Conservation (phyloP, 441 rosid genomes). For the Lepidium campestre region DNA sequence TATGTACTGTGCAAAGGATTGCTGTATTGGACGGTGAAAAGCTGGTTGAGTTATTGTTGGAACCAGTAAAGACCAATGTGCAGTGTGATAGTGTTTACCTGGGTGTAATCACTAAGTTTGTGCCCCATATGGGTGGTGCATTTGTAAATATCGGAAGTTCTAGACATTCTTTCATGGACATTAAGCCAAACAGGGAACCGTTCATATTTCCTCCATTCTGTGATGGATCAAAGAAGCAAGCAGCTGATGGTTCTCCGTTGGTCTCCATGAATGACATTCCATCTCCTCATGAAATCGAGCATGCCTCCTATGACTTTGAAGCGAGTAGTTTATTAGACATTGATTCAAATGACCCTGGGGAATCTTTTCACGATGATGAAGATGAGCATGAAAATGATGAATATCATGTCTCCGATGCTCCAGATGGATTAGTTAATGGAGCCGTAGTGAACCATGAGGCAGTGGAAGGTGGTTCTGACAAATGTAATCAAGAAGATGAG, state of each 20-base stretch:
- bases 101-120: slow-evolving; percentile 76
- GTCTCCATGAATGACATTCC: slow-evolving; percentile 35
- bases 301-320: slow-evolving; percentile 38
- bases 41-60: slow-evolving; percentile 83
- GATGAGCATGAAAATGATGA: slow-evolving; percentile 68
- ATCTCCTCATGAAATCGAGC: slow-evolving; percentile 32
- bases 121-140: slow-evolving; percentile 97
- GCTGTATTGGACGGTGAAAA: slow-evolving; percentile 87
- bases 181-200: slow-evolving; percentile 69
- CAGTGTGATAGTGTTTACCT: slow-evolving; percentile 90
- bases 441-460: slow-evolving; percentile 43
- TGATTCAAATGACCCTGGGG: slow-evolving; percentile 44
- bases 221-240: slow-evolving; percentile 41
- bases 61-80: slow-evolving; percentile 85
- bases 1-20: slow-evolving; percentile 93
- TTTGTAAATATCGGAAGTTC: slow-evolving; percentile 85
- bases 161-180: slow-evolving; percentile 83
- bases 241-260: slow-evolving; percentile 33
- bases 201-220: slow-evolving; percentile 84
- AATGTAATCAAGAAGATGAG: slow-evolving; percentile 38
- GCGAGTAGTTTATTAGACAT: slow-evolving; percentile 28
- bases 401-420: slow-evolving; percentile 51
- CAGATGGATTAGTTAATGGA: slow-evolving; percentile 50
- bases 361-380: slow-evolving; percentile 47
- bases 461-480: slow-evolving; percentile 39